Conservation (phyloP, 1,284 basidiomycete species). For the Leucoagaricus sp. region DNA sequence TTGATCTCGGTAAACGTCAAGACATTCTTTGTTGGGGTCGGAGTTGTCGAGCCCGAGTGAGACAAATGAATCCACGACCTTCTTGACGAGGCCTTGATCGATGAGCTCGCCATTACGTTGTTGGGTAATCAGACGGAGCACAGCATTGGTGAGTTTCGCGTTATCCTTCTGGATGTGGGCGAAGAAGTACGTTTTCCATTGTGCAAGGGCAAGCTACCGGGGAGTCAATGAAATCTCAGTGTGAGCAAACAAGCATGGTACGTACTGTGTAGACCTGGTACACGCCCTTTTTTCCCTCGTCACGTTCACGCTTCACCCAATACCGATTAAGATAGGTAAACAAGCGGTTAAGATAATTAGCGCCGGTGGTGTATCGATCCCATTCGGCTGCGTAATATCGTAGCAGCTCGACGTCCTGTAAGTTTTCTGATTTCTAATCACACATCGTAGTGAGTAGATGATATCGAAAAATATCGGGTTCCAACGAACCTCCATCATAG, state of each 20-base stretch:
- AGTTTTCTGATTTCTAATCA: conserved; percentile 70
- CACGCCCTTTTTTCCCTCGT: conserved; percentile 95
- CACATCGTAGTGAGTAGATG: background rate
- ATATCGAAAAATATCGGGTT: background rate
- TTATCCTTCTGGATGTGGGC: conserved; percentile 81
- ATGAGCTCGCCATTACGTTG: conserved; percentile 96
- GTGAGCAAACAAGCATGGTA: conserved; percentile 16
- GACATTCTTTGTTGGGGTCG: conserved; percentile 89
- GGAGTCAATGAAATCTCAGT: background rate
- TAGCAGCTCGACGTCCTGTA: conserved; percentile 87
- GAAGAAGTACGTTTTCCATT: conserved; percentile 96
- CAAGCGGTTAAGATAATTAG: conserved; percentile 93
- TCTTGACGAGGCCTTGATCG: conserved; percentile 93
- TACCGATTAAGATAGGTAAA: conserved; percentile 98
- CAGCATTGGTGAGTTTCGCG: conserved; percentile 82
- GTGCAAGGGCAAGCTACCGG: conserved; percentile 85
- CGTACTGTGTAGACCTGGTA: conserved; percentile 95
- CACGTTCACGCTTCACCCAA: conserved; percentile 98
- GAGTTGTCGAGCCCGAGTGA: conserved; percentile 92
- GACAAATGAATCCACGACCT: conserved; percentile 95
- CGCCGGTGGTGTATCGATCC: conserved; percentile 96
- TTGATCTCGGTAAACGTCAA: conserved; percentile 93
- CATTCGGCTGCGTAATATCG: conserved; percentile 93
- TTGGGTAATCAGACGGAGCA: conserved; percentile 87
- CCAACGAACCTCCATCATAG: conserved; percentile 55